These are phyloP conservation scores for Tremella fuciformis DNA, from an alignment of 768 basidiomycete genomes.

Conservation along the genomic window DNA sequence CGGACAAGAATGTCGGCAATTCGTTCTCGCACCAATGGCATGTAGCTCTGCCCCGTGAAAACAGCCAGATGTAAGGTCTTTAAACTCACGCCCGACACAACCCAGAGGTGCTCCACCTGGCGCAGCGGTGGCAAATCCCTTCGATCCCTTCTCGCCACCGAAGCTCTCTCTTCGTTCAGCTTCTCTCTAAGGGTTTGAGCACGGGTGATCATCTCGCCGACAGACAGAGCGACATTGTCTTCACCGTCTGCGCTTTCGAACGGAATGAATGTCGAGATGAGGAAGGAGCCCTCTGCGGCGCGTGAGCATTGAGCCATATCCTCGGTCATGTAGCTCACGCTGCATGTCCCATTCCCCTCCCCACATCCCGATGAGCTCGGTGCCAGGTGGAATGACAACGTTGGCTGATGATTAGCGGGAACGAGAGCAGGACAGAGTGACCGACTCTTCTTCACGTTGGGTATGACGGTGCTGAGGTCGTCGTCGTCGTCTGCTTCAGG, in stretches of 20 bases:
- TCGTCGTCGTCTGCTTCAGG: constrained; percentile 30
- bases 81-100: constrained; percentile 42
- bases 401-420: constrained; percentile 26
- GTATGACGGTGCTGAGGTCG: constrained; percentile 41
- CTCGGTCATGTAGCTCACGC: constrained; percentile 21
- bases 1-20: constrained; percentile 45
- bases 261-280: constrained; percentile 46
- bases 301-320: background rate
- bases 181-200: constrained; percentile 29
- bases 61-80: background rate
- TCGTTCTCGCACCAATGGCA: constrained; percentile 44
- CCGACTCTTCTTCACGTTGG: constrained; percentile 45
- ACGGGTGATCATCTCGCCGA: constrained; percentile 47
- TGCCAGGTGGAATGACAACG: constrained; percentile 43
- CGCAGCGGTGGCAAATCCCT: constrained; percentile 20
- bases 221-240: constrained; percentile 44
- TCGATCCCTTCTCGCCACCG: constrained; percentile 11
- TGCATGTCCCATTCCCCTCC: constrained; percentile 49
- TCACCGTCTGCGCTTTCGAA: constrained; percentile 49
- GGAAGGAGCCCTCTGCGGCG: constrained; percentile 39
- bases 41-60: constrained; percentile 29
- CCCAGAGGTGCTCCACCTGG: constrained; percentile 46
- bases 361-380: constrained; percentile 47
- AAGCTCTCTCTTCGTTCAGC: constrained; percentile 30
- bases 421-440: background rate